Conservation (phyloP, 2,329 filamentous ascomycete species). For the Curvularia spicifera region DNA sequence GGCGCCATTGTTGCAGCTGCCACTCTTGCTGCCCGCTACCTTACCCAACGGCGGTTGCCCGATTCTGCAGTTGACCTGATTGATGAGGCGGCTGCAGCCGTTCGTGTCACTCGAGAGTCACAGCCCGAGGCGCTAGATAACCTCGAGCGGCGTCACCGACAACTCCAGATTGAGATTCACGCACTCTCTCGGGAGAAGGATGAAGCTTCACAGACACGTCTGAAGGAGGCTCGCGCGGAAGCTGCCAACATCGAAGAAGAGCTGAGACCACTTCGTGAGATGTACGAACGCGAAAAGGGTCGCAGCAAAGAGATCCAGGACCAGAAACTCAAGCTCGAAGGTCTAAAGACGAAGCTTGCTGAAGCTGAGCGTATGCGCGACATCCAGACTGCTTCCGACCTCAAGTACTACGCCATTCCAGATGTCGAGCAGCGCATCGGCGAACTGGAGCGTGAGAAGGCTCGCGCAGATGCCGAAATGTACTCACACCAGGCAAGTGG, state of each 20-base stretch:
- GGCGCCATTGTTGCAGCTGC: constrained; percentile 89
- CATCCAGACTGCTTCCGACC: constrained; percentile 84
- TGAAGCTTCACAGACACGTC: constrained; percentile 83
- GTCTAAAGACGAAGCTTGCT: constrained; percentile 87
- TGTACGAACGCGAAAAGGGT: constrained; percentile 92
- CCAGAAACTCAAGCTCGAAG: constrained; percentile 92
- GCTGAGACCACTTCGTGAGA: constrained; percentile 86
- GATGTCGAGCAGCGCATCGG: constrained; percentile 84
- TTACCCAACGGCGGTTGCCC: constrained; percentile 87
- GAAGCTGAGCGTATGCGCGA: constrained; percentile 90
- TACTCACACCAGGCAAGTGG: constrained; percentile 63
- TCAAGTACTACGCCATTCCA: constrained; percentile 96
- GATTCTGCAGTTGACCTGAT: constrained; percentile 97
- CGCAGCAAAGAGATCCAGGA: constrained; percentile 91
- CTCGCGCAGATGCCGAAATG: constrained; percentile 73
- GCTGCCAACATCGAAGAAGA: constrained; percentile 95
- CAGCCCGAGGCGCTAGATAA: constrained; percentile 96
- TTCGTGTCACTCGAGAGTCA: constrained; percentile 92
- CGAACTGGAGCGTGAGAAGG: constrained; percentile 80
- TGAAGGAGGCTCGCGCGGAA: constrained; percentile 84
- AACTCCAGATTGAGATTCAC: constrained; percentile 97
- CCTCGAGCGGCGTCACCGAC: constrained; percentile 85
- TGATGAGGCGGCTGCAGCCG: constrained; percentile 95
- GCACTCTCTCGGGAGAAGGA: constrained; percentile 93
- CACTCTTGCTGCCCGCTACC: constrained; percentile 90